Base-by-base conservation (phyloP, 2,329 filamentous ascomycete species). In the Botryosphaeria dothidea region DNA sequence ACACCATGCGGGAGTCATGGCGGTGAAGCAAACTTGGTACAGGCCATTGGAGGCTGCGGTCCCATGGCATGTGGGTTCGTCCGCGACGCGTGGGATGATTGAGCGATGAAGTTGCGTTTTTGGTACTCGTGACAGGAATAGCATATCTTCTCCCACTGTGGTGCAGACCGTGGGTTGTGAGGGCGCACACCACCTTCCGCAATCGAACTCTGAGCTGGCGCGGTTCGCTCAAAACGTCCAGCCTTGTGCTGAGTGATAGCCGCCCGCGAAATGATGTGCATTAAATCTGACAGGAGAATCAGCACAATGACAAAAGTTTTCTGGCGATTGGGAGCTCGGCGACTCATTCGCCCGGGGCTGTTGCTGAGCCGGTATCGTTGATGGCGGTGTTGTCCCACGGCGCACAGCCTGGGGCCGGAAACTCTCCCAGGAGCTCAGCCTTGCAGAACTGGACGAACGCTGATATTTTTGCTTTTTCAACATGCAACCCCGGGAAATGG, bases 21-120 rank as follows among this genome's bases (percentile, higher is more conserved):
- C 97, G 48, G 96, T 77, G 69, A 97, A 92, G 6, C 91, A 29
- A 13, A 25, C 92, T 0, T 93, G 93, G 74, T 97, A 93, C 7
- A 51, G 13, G 90, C 76, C 69, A 96, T 90, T 0, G 97, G 84
- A 0, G 97, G 89, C 93, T 89, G 84, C 36, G 79, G 43, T 70
- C 85, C 92, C 0, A 85, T 84, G 34, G 71, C 72, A 21, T 15
- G 27, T 36, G 48, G 27, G 48, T 25, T 25, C 58, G 23, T 45
- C 46, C 43, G n/a, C 19, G 45, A 34, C 54, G 23, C 13, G 51
- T 34, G 27, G 31, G 36, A 58, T 52, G 25, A 62, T 48, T 23
- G 61, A 49, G 34, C 48, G 65, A 65, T 51, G 31, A 6, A 34
- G 31, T 11, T 11, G 31, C 13, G 17, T 15, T 45, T 29, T 23